These are phyloP conservation scores for Lyophyllum decastes DNA, from an alignment of 768 basidiomycete genomes.

Conservation along the genomic window DNA sequence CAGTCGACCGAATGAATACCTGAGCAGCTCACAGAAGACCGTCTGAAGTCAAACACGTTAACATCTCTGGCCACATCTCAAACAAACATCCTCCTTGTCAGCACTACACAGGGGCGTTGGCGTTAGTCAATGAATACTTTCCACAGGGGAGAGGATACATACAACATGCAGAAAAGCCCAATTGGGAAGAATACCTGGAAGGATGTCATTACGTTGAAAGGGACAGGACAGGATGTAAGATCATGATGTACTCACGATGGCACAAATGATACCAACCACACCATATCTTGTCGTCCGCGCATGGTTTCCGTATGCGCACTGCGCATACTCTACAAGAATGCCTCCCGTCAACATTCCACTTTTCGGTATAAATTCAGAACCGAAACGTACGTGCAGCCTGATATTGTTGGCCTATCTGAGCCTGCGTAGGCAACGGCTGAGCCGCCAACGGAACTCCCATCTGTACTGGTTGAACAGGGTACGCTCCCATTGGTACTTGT, in stretches of 20 bases:
- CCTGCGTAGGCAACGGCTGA: not conserved
- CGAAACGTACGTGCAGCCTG: constrained; percentile 14
- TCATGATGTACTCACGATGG: constrained; percentile 11
- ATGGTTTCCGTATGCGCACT: constrained; percentile 24
- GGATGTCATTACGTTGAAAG: not conserved
- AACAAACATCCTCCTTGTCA: not conserved
- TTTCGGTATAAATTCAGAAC: not conserved
- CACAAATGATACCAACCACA: constrained; percentile 16
- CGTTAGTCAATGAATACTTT: not conserved
- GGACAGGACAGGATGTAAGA: no score
- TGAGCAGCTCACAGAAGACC: no score
- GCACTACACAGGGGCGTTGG: constrained; percentile 7
- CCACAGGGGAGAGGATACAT: not conserved
- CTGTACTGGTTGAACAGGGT: not conserved
- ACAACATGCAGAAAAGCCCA: constrained; percentile 18
- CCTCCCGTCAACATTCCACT: not conserved
- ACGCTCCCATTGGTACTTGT: not conserved
- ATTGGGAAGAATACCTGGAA: constrained; percentile 21
- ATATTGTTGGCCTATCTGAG: constrained; percentile 13
- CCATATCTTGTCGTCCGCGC: constrained; percentile 22
- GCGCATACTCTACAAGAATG: constrained; percentile 17
- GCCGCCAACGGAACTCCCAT: not conserved
- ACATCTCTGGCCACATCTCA: no score
- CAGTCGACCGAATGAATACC: no score
- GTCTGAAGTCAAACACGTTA: no score